These are phyloP conservation scores for Xerocomellus dryophilus DNA, from an alignment of 768 basidiomycete species.

Conservation along the genomic window DNA sequence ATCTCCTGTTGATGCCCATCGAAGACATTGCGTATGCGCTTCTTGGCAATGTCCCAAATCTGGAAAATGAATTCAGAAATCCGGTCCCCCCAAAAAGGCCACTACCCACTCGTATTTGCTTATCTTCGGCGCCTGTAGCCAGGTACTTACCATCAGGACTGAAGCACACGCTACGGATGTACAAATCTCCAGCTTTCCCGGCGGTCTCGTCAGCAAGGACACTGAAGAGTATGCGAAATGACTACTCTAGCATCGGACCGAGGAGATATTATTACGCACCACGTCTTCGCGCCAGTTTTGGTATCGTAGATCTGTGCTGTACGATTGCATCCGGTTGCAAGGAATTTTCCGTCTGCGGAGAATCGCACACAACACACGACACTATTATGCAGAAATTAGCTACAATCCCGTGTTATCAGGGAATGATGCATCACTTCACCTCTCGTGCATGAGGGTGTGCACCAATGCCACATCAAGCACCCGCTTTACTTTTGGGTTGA, in stretches of 20 bases:
- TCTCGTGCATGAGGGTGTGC: slow-evolving; percentile 89
- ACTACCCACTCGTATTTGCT: slow-evolving; percentile 74
- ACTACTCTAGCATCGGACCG: slow-evolving; percentile 3
- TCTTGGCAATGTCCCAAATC: slow-evolving; percentile 91
- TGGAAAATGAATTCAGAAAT: slow-evolving; percentile 31
- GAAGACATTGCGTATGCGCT: slow-evolving; percentile 74
- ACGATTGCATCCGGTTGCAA: slow-evolving; percentile 95
- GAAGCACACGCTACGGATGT: slow-evolving; percentile 85
- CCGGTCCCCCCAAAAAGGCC: neutral
- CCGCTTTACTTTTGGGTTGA: slow-evolving; percentile 77
- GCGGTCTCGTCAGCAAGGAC: slow-evolving; percentile 76
- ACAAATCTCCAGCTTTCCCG: slow-evolving; percentile 74
- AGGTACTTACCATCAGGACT: slow-evolving; percentile 68
- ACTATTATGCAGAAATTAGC: slow-evolving; percentile 34
- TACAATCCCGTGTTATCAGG: neutral
- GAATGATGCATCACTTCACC: slow-evolving; percentile 43
- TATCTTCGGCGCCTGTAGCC: slow-evolving; percentile 87
- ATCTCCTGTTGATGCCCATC: slow-evolving; percentile 92
- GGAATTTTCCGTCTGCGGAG: slow-evolving; percentile 87
- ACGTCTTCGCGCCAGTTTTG: slow-evolving; percentile 79
- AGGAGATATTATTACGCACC: slow-evolving; percentile 46
- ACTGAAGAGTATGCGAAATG: slow-evolving; percentile 36
- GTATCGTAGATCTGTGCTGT: slow-evolving; percentile 95
- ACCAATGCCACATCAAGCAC: slow-evolving; percentile 75
- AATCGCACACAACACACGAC: slow-evolving; percentile 91